These are phyloP conservation scores for Epichloe uncinata DNA, from an alignment of 2,329 filamentous ascomycete species.

Conservation along the genomic window DNA sequence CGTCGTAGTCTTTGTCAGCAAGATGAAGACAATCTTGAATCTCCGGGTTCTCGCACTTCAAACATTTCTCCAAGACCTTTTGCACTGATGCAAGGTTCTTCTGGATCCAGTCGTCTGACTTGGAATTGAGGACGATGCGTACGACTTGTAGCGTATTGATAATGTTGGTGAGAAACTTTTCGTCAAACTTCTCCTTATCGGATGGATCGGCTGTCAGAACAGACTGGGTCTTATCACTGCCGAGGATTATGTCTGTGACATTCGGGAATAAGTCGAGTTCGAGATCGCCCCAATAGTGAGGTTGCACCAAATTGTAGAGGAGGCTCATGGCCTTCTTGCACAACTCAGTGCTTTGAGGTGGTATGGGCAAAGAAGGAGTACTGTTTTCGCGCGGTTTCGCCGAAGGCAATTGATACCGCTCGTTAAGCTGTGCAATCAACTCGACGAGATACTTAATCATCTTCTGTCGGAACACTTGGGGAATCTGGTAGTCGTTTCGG, in stretches of 20 bases:
- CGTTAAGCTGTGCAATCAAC: constrained; percentile 82
- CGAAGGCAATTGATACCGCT: constrained; percentile 68
- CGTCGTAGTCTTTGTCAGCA: constrained; percentile 54
- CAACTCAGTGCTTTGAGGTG: constrained; percentile 56
- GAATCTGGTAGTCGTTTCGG: constrained; percentile 54
- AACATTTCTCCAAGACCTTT: constrained; percentile 76
- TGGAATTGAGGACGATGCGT: constrained; percentile 76
- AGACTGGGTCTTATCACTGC: constrained; percentile 59
- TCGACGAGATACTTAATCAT: constrained; percentile 92
- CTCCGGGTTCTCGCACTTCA: constrained; percentile 81
- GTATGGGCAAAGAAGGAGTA: constrained; percentile 30
- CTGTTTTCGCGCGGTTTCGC: constrained; percentile 47
- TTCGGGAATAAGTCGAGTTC: constrained; percentile 87
- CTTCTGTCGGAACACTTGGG: constrained; percentile 53
- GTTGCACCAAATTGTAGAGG: constrained; percentile 71
- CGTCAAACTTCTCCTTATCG: constrained; percentile 60
- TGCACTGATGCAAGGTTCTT: constrained; percentile 66
- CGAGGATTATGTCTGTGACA: constrained; percentile 73
- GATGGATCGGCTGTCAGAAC: constrained; percentile 45
- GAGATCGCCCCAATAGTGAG: constrained; percentile 81
- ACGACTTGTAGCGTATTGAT: constrained; percentile 91
- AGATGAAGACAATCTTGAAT: constrained; percentile 85
- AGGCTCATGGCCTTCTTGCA: constrained; percentile 75
- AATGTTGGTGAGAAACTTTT: constrained; percentile 74
- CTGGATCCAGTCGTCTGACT: constrained; percentile 82